phyloP scores from a whole-genome alignment of 352 stramenopile genomes.

The Discostella stelligera region DNA sequence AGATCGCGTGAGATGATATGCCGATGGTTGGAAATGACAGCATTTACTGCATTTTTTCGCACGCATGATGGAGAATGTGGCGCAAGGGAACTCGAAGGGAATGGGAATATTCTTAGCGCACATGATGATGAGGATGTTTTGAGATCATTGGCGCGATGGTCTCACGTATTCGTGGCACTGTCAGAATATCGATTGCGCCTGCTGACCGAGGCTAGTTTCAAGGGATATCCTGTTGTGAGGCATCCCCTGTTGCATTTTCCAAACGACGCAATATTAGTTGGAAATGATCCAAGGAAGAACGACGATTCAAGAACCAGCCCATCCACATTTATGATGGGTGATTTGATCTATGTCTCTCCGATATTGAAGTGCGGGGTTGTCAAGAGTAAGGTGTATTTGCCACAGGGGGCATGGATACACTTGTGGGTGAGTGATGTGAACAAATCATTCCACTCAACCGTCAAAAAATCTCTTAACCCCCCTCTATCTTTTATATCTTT shows the following conservation, averaged over 20 bases:
- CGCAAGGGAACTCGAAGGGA: not conserved
- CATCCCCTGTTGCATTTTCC: constrained; percentile 58
- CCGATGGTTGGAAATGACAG: constrained; percentile 58
- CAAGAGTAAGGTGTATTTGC: constrained; percentile 47
- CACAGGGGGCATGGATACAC: constrained; percentile 46
- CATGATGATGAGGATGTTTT: constrained; percentile 39
- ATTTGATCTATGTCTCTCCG: constrained; percentile 44
- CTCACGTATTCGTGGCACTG: constrained; percentile 42
- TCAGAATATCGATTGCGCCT: constrained; percentile 51
- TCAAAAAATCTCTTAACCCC: not conserved
- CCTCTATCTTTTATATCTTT: not conserved
- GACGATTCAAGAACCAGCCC: not conserved
- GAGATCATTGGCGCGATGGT: constrained; percentile 40
- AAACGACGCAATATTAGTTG: constrained; percentile 23
- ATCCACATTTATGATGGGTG: constrained; percentile 52
- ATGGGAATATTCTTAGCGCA: constrained; percentile 1
- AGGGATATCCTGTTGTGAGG: constrained; percentile 45
- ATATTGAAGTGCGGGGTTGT: constrained; percentile 46
- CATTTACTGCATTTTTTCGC: constrained; percentile 51
- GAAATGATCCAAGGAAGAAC: constrained; percentile 7
- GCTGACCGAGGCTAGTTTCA: constrained; percentile 42
- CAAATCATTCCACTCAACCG: not conserved
- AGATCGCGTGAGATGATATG: constrained; percentile 50
- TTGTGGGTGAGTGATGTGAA: constrained; percentile 42
- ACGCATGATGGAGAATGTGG: constrained; percentile 42